Evolutionary conservation across 768 basidiomycete genomes (phyloP).

Genomic region (Paxillus involutus): DNA sequence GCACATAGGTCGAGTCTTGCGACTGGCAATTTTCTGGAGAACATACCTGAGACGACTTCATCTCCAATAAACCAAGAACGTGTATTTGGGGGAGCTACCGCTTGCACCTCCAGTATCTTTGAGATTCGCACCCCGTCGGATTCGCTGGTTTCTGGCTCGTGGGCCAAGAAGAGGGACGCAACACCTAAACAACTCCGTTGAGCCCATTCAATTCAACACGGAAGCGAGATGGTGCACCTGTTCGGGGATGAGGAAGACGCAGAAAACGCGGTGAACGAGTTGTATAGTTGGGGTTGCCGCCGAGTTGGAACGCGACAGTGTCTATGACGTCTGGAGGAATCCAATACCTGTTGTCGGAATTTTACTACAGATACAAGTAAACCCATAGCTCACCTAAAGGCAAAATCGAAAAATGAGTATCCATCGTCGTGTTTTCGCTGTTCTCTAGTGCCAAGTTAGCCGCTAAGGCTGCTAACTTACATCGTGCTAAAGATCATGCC

Average conservation of each 20-base stretch:
- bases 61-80: constrained; percentile 85
- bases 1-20: constrained; percentile 1
- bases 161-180: constrained; percentile 65
- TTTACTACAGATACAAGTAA: neutral
- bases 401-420: constrained; percentile 28
- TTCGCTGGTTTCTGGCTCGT: constrained; percentile 19
- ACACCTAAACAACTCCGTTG: constrained; percentile 40
- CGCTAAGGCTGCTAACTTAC: neutral
- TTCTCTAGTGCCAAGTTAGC: neutral
- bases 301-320: constrained; percentile 17
- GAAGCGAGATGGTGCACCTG: constrained; percentile 48
- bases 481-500: neutral
- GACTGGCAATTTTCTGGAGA: neutral
- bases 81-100: constrained; percentile 64
- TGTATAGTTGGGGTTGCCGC: constrained; percentile 3
- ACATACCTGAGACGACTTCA: constrained; percentile 64
- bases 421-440: constrained; percentile 18
- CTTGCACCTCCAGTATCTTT: constrained; percentile 72
- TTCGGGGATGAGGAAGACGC: constrained; percentile 84
- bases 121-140: constrained; percentile 11
- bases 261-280: constrained; percentile 41
- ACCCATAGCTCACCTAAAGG: constrained; percentile 22
- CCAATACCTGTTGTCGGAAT: neutral
- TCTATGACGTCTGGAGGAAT: constrained; percentile 28
- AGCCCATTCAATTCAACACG: neutral